A percentile compares a stretch with the other conserved stretches of the same genome.
These are phyloP conservation scores for Pistacia atlantica DNA, from an alignment of 345 rosid genomes.

Conservation along the genomic window DNA sequence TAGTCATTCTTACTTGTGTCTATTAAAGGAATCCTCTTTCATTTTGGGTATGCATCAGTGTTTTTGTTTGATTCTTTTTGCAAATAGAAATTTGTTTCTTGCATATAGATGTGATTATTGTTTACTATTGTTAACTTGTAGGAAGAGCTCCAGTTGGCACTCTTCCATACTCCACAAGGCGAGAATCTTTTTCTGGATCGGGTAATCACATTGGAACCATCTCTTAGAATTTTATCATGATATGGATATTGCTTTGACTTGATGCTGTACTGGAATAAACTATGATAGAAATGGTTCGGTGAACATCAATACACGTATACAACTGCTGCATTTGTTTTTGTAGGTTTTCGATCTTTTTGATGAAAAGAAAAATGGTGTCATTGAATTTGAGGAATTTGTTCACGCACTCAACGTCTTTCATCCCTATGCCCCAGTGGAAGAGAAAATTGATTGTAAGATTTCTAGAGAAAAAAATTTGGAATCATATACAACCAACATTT, in stretches of 20 bases:
- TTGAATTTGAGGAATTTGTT: constrained; percentile 85
- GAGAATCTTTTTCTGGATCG: constrained; percentile 87
- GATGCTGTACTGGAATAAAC: background rate
- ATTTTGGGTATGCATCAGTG: constrained; percentile 8
- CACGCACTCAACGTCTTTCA: constrained; percentile 80
- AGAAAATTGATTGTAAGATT: constrained; percentile 77
- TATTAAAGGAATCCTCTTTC: background rate
- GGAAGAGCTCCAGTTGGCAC: constrained; percentile 90
- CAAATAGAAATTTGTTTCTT: background rate
- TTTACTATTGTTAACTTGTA: constrained; percentile 27
- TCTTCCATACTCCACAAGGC: constrained; percentile 55
- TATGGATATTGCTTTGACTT: background rate
- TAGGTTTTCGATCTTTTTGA: constrained; percentile 86
- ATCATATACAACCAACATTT: background rate
- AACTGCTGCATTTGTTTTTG: background rate
- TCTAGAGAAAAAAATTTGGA: constrained; percentile 18
- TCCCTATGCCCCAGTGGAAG: constrained; percentile 69
- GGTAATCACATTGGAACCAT: constrained; percentile 46
- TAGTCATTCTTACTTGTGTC: background rate
- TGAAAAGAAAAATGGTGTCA: constrained; percentile 84
- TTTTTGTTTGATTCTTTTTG: background rate
- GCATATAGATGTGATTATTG: constrained; percentile 2
- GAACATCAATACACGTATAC: background rate
- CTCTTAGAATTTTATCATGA: background rate
- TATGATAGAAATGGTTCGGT: background rate